Evolutionary conservation across 805 yeast genomes (phyloP).

Genomic region (Candida ponderosae): DNA sequence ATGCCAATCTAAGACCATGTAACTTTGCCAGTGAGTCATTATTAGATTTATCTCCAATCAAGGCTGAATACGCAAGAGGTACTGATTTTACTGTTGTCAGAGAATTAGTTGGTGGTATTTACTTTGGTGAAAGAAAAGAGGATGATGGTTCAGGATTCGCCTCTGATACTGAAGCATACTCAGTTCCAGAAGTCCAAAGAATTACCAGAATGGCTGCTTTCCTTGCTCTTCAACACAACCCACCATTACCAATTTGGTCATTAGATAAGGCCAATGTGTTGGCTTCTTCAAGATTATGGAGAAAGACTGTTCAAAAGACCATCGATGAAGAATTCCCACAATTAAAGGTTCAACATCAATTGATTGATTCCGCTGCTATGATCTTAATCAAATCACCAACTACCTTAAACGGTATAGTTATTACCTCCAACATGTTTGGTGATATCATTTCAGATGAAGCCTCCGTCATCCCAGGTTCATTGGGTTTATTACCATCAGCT

Average conservation of each 20-base stretch:
- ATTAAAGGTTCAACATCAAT: conserved; percentile 80
- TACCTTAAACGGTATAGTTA: conserved; percentile 82
- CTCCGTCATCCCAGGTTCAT: conserved; percentile 94
- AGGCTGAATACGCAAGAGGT: conserved; percentile 77
- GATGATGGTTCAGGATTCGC: conserved; percentile 85
- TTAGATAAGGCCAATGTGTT: conserved; percentile 96
- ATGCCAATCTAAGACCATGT: conserved; percentile 97
- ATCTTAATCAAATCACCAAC: conserved; percentile 89
- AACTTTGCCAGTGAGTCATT: conserved; percentile 82
- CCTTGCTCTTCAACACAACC: conserved; percentile 85
- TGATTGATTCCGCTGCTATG: conserved; percentile 99
- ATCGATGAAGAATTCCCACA: conserved; percentile 87
- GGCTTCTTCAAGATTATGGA: conserved; percentile 95
- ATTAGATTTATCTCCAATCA: conserved; percentile 82
- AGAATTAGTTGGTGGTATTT: conserved; percentile 96
- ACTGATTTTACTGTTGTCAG: conserved; percentile 91
- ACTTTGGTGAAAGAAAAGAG: conserved; percentile 93
- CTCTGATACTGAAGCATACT: conserved; percentile 87
- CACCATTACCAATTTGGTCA: conserved; percentile 94
- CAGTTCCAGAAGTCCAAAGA: conserved; percentile 88
- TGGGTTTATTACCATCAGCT: conserved; percentile 91
- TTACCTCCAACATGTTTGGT: conserved; percentile 96
- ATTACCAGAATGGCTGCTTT: conserved; percentile 98
- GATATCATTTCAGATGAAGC: conserved; percentile 98
- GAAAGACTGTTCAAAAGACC: conserved; percentile 83